phyloP scores from a whole-genome alignment of 768 basidiomycete genomes.

The Boletus rubescentipes region DNA sequence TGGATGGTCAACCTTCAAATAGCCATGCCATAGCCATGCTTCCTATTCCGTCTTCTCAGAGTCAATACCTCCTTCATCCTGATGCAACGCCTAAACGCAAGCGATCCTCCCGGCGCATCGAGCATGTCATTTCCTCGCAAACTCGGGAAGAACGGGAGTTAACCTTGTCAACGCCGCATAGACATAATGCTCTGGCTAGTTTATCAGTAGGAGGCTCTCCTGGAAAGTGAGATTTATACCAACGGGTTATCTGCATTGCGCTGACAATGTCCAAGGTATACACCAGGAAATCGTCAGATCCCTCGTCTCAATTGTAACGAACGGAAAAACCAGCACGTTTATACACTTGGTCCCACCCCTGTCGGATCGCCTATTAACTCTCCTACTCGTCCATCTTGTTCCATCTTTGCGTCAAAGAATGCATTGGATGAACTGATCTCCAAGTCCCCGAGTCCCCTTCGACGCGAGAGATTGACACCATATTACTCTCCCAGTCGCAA shows the following conservation, averaged over 20 bases:
- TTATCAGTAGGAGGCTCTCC: neutral
- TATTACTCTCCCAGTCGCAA: slow-evolving; percentile 4
- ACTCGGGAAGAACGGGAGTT: slow-evolving; percentile 33
- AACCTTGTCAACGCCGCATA: slow-evolving; percentile 6
- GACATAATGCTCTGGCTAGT: neutral
- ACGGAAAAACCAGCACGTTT: neutral
- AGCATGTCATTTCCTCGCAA: slow-evolving; percentile 32
- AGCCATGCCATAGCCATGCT: slow-evolving; percentile 6
- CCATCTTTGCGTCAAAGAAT: slow-evolving; percentile 1
- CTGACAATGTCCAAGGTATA: slow-evolving; percentile 15
- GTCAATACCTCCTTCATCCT: slow-evolving; percentile 32
- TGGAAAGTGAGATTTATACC: slow-evolving; percentile 17
- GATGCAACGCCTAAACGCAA: slow-evolving; percentile 37
- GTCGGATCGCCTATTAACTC: slow-evolving; percentile 2
- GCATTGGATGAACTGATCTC: neutral
- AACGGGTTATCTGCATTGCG: neutral
- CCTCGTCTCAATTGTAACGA: neutral
- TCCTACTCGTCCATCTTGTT: neutral
- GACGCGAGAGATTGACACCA: neutral
- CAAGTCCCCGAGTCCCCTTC: neutral
- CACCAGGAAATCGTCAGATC: neutral
- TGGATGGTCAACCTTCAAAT: slow-evolving; percentile 1
- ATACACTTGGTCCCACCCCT: slow-evolving; percentile 1
- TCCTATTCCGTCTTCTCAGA: slow-evolving; percentile 31
- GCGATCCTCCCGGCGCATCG: slow-evolving; percentile 25